phyloP scores from a whole-genome alignment of 2,329 filamentous ascomycete species.

The Cercospora berteroae region DNA sequence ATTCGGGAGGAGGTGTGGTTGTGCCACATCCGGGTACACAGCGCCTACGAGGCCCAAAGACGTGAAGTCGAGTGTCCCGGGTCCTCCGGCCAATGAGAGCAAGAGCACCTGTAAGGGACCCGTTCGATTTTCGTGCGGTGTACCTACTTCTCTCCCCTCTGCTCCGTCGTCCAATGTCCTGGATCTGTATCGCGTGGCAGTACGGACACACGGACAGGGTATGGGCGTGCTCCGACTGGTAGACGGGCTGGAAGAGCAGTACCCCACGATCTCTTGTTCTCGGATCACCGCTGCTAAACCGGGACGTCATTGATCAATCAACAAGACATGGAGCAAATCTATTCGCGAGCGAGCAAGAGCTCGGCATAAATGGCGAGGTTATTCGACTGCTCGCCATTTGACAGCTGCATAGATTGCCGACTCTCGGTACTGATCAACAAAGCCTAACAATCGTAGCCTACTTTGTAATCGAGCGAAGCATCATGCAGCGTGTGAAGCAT shows the following conservation, averaged over 20 bases:
- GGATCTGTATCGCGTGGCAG: background rate
- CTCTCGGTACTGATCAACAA: background rate
- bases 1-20: slow-evolving; percentile 11
- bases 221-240: background rate
- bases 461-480: background rate
- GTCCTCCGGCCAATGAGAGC: background rate
- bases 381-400: background rate
- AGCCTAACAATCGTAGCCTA: background rate
- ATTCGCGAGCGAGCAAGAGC: background rate
- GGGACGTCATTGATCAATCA: background rate
- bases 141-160: background rate
- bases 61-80: slow-evolving; percentile 9
- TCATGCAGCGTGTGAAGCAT: background rate
- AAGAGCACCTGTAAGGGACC: background rate
- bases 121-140: slow-evolving; percentile 13
- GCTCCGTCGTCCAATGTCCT: background rate
- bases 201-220: background rate
- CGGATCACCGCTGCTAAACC: background rate
- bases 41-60: slow-evolving; percentile 7
- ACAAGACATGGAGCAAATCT: background rate
- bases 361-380: background rate
- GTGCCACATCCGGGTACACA: slow-evolving; percentile 2
- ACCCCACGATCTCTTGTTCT: background rate
- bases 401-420: background rate
- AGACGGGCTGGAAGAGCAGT: background rate